Conservation (phyloP, 1,139 yeast genomes). For the Candida smagusa region DNA sequence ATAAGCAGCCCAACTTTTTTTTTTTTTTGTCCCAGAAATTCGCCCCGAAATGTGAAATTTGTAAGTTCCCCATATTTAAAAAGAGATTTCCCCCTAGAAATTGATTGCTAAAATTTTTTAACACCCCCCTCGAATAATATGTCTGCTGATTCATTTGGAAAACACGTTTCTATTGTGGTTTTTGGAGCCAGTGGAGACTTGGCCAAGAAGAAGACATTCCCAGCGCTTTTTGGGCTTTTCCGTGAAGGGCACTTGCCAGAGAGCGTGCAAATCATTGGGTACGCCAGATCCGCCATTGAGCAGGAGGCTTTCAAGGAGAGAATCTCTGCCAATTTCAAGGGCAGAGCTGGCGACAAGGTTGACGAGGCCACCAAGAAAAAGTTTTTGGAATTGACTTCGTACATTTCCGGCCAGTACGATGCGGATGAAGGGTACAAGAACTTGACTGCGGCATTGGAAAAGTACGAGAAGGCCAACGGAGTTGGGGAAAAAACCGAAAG, state of each 20-base stretch:
- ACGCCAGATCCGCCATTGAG: conserved; percentile 78
- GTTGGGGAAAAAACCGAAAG: conserved; percentile 56
- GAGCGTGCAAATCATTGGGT: conserved; percentile 76
- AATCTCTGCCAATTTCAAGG: conserved; percentile 64
- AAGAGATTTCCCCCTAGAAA: not conserved
- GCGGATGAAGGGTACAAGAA: conserved; percentile 64
- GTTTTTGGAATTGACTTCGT: conserved; percentile 63
- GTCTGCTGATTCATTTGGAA: conserved; percentile 40
- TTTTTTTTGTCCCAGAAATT: not conserved
- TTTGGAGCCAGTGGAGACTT: conserved; percentile 97
- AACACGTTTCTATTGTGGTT: conserved; percentile 72
- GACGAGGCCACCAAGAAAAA: conserved; percentile 29
- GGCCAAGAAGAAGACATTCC: conserved; percentile 94
- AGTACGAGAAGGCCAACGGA: conserved; percentile 50
- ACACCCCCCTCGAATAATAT: conserved; percentile 3
- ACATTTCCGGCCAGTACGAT: conserved; percentile 80
- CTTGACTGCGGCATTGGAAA: conserved; percentile 53
- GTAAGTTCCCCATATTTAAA: not conserved
- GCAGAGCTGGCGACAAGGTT: conserved; percentile 47
- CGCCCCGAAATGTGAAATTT: not conserved
- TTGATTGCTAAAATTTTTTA: not conserved
- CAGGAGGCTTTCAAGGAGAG: conserved; percentile 66
- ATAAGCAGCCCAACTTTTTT: not conserved
- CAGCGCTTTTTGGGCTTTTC: conserved; percentile 68
- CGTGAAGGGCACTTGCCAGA: conserved; percentile 79